Base-by-base conservation (phyloP, 495 filamentous ascomycete species). In the Pyrenula massariospora region DNA sequence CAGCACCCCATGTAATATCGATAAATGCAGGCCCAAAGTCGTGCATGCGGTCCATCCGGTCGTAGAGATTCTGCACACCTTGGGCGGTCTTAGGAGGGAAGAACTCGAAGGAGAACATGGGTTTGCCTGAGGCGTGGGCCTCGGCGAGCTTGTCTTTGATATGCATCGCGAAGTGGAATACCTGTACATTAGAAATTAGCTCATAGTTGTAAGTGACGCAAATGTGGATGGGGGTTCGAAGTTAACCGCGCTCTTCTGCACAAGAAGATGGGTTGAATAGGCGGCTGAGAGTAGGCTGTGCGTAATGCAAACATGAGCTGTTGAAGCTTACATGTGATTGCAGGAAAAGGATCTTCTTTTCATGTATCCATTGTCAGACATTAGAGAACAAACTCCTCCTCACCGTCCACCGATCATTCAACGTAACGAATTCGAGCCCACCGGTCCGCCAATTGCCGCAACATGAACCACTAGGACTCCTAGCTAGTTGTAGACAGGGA, bases 11-110 rank as follows among this genome's bases (percentile, higher is more conserved):
- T 54, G 94, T 99, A 67, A 99, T 84, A 70, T 99, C 94, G 67
- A 99, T 89, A 73, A 97, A 99, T 59, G 87, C 84, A 12, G 94
- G 94, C 0, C 93, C 92, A 56, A 93, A 81, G 62, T 79, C 78
- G 69, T 97, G 89, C 94, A 99, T 99, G 66, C 91, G 90, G 74
- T 99, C 91, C 88, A 99, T 97, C 62, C 91, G 87, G 68, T 99
- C 94, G 74, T 99, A 99, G 56, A 99, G 83, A 68, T 99, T 99
- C 76, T 97, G 94, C 10, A 99, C 92, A 80, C 94, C 94, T 78
- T 85, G 68, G 1, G 93, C 92, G 0, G 94, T 99, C 74, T 99
- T 99, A n/a, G 94, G 94, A 50, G 94, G 92, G 72, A 97, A 99
- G 78, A 95, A 99, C 73, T 99, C 94, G 70, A 99, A 99, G 24